Conservation (phyloP, 75 land plant genomes). For the Selaginella moellendorffii region DNA sequence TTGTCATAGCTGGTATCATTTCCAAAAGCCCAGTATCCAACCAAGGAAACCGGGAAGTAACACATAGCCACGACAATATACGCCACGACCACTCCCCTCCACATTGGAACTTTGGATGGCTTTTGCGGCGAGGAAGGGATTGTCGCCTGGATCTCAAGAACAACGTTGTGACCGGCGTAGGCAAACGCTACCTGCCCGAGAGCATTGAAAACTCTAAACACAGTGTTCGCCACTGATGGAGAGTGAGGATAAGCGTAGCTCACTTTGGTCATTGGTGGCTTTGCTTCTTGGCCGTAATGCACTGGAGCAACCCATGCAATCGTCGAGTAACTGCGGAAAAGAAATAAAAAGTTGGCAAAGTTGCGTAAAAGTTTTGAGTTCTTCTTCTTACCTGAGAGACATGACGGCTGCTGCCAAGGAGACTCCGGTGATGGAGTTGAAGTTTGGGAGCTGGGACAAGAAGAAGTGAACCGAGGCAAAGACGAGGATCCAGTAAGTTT, state of each 20-base stretch:
- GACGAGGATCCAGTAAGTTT: not conserved
- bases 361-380: not conserved
- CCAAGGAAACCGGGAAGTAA: not conserved
- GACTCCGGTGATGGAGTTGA: constrained; percentile 7
- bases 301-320: not conserved
- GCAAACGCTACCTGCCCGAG: constrained; percentile 3
- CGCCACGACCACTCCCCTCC: not conserved
- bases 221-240: not conserved
- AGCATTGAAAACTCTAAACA: not conserved
- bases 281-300: no score
- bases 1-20: not conserved
- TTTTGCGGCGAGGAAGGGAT: not conserved
- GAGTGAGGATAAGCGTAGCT: not conserved
- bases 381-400: not conserved
- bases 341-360: not conserved
- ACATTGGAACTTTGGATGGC: not conserved
- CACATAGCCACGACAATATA: not conserved
- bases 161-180: not conserved
- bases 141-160: constrained; percentile 6
- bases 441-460: not conserved
- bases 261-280: no score
- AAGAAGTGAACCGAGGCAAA: not conserved
- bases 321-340: not conserved
- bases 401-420: not conserved
- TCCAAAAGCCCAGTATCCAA: not conserved